phyloP scores from a whole-genome alignment of 306 rosid species.

The Cucurbita ficifolia region DNA sequence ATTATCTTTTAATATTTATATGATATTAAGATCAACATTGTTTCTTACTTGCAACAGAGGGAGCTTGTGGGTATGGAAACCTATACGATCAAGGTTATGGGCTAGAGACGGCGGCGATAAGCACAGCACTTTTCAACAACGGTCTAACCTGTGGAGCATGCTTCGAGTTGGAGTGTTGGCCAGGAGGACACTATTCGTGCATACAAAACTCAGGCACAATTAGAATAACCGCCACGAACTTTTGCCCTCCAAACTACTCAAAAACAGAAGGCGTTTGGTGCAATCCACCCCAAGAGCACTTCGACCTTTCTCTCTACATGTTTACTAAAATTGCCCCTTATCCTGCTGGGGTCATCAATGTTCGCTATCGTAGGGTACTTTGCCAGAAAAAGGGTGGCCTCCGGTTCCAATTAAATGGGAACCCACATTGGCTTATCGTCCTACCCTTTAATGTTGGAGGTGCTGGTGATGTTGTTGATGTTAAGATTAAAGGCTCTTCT shows the following conservation, averaged over 20 bases:
- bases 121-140: conserved; percentile 41
- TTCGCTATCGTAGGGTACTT: conserved; percentile 18
- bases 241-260: conserved; percentile 41
- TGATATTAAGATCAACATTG: too few relatives aligned
- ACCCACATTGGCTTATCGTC: conserved; percentile 23
- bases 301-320: conserved; percentile 52
- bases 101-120: conserved; percentile 36
- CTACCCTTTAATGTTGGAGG: conserved; percentile 43
- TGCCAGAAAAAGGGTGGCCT: conserved; percentile 31
- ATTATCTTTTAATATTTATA: too few relatives aligned
- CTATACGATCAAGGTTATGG: conserved; percentile 61
- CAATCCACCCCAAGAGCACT: conserved; percentile 54
- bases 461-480: conserved; percentile 25
- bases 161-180: conserved; percentile 30
- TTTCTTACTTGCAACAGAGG: conserved; percentile 17
- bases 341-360: conserved; percentile 45
- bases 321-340: conserved; percentile 25
- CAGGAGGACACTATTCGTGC: conserved; percentile 35
- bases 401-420: conserved; percentile 37
- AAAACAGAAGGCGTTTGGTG: conserved; percentile 33
- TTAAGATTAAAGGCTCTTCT: conserved; percentile 24
- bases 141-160: conserved; percentile 48
- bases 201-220: conserved; percentile 14
- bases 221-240: conserved; percentile 40
- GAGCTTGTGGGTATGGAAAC: conserved; percentile 70